phyloP scores from a whole-genome alignment of 139 green algal species.

The Coccomyxa sp. region DNA sequence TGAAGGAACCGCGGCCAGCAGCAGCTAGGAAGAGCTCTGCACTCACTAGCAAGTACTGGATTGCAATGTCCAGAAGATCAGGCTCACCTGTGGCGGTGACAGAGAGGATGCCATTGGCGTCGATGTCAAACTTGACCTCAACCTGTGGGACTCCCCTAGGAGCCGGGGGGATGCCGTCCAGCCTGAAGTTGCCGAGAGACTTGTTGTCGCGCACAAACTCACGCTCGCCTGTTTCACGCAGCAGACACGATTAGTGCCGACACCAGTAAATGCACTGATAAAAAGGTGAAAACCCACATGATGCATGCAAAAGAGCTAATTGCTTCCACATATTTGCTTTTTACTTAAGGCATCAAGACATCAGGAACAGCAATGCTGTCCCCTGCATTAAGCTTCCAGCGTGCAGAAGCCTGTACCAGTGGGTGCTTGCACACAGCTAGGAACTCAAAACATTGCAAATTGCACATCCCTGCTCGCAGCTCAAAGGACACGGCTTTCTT shows the following conservation, averaged over 20 bases:
- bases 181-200: slow-evolving; percentile 89
- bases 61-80: not conserved
- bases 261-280: not conserved
- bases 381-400: no score
- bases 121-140: slow-evolving; percentile 97
- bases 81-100: slow-evolving; percentile 68
- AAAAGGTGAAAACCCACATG: not conserved
- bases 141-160: slow-evolving; percentile 91
- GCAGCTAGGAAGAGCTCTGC: no score
- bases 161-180: slow-evolving; percentile 96
- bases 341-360: no score
- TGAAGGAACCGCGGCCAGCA: no score
- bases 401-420: no score
- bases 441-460: no score
- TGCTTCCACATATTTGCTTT: not conserved
- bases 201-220: slow-evolving; percentile 97
- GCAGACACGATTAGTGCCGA: not conserved
- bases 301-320: not conserved
- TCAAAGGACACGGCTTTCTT: no score
- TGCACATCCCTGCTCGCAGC: no score
- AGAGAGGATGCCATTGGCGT: slow-evolving; percentile 96
- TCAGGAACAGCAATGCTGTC: no score
- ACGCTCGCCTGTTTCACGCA: slow-evolving; percentile 31
- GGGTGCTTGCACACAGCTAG: no score
- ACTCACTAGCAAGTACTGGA: no score